A percentile compares a stretch with the other conserved stretches of the same genome.
Conservation (phyloP, 305 asterid species). For the Fraxinus latifolia region DNA sequence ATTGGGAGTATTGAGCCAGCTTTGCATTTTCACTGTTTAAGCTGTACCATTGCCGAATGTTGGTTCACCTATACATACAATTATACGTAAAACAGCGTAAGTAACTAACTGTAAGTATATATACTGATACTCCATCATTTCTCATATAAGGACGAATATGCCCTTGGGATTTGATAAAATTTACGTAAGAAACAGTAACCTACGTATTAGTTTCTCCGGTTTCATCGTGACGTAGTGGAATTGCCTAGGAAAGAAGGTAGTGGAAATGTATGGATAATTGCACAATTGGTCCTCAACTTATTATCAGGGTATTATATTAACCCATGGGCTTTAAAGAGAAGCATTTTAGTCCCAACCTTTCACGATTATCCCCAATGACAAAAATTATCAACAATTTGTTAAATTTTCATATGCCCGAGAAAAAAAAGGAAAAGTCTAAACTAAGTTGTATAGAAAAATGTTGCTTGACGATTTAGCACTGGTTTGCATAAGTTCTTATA, state of each 20-base stretch:
- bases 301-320: not conserved
- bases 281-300: not conserved
- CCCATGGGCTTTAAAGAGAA: not conserved
- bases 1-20: conserved; percentile 32
- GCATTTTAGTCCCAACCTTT: not conserved
- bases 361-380: not conserved
- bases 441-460: not conserved
- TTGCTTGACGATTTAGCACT: not conserved
- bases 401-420: not conserved
- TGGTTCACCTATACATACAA: not conserved
- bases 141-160: conserved; percentile 21
- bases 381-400: not conserved
- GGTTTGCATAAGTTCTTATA: not conserved
- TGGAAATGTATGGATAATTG: conserved; percentile 6
- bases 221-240: conserved; percentile 35
- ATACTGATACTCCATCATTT: not conserved
- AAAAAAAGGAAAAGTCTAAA: not conserved
- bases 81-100: conserved; percentile 10
- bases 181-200: conserved; percentile 7
- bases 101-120: not conserved
- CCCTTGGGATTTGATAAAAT: conserved; percentile 13
- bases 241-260: conserved; percentile 18
- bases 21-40: conserved; percentile 24
- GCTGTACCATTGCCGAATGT: conserved; percentile 28
- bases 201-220: conserved; percentile 21